Evolutionary conservation across 163 green algal species (phyloP), one percentile per base, ranked within the genome.

Genomic region (Scenedesmus sp.): DNA sequence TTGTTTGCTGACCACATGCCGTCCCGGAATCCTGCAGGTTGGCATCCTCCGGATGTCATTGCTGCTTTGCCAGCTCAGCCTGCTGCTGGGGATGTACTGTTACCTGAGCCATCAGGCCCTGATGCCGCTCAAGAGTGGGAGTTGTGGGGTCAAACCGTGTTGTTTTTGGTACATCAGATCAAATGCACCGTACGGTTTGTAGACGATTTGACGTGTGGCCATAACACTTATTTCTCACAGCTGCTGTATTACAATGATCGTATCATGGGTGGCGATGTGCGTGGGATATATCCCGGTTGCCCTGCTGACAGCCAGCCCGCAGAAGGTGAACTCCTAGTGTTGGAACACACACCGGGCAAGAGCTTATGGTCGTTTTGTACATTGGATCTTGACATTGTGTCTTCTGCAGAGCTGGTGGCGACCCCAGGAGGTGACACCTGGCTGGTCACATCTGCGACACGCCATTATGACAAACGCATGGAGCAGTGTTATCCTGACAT

Each of bases 171-270:
- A 30, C 79, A 84, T 84, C 40, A 42, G 76, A 56, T 40, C 33
- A 26, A 24, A 33, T 83, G 40, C 40, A 83, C 76, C 51, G 76
- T 83, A 33, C 42, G 79, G 15, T 61, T 84, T 84, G 79, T 84
- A 22, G 79, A 84, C 40, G 79, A 84, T 20, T 84, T 65, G 22
- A 84, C 79, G 5, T 65, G 42, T 24, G 79, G 30, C 7, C 33
- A 46, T n/a, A 84, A 84, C 79, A n/a, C 15, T 5, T 68, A 26
- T 40, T 5, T 10, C n/a, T 24, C 13, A 5, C 6, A 9, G 18
- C n/a, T 61, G 79, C 20, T 84, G 42, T 84, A 61, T 65, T 15
- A 30, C 15, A 37, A 5, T 7, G 15, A 65, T 35, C 42, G 10
- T 4, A 20, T 83, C 7, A 83, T 83, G 76, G 76, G 76, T 33